Evolutionary conservation across 495 filamentous ascomycete species (phyloP), one percentile per base, ranked within the genome.

Genomic region (Penicillium steckii): DNA sequence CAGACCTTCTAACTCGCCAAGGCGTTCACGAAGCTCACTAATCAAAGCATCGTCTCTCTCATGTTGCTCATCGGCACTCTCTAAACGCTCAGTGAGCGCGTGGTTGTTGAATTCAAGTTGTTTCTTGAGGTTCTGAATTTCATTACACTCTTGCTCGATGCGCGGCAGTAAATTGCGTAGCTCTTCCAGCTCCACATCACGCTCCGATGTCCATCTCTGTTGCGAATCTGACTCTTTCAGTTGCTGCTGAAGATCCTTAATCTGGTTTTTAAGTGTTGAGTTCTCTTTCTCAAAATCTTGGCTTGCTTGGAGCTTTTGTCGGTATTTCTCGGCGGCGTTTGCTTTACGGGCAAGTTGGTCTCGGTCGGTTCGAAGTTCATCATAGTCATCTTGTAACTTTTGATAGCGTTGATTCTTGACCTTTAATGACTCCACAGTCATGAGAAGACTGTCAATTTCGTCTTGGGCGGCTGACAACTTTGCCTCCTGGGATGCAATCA

Each of bases 261-360:
- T 77, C 51, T 84, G 71, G 46, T 85, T 76, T 38, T 84, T 82
- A 13, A 88, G 74, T 9, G 74, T 68, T 47, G 82, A 76, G 48
- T 89, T 85, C 62, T 91, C 87, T 64, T 83, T 86, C 67, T 90
- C 83, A 35, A 89, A 73, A 47, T 81, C 80, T 54, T 86, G 81
- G 54, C 84, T 86, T 27, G 83, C 80, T 62, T 92, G 82, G 18
- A 90, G 71, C 65, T 92, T 91, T 61, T 87, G 83, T 54, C 84
- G 82, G 57, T 86, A 85, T 51, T 88, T 86, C 49, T 90, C 87
- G 0, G 82, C 79, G 13, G 80, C 83, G 58, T 90, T 95, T 22
- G 89, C 86, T 63, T 89, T 90, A 67, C 88, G 87, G n/a, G 80
- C 74, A 7, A 93, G 79, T 52, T 90, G 83, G 48, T 86, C 85